A percentile compares a stretch with the other conserved stretches of the same genome.
These are phyloP conservation scores for Colletotrichum orbiculare DNA, from an alignment of 2,329 filamentous ascomycete species.

Conservation along the genomic window DNA sequence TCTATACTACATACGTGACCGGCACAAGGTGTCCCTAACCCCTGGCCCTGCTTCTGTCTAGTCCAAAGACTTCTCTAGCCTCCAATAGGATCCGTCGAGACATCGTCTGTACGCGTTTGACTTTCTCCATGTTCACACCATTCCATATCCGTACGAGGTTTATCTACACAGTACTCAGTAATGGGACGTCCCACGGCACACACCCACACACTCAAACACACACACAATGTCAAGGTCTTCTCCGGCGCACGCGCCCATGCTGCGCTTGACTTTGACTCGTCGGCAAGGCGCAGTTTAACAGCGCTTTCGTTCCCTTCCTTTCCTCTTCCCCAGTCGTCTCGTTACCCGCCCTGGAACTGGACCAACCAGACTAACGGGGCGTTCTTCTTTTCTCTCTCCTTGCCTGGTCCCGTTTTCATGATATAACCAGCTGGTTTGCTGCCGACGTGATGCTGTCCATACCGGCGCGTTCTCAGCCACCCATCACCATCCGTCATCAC, in stretches of 20 bases:
- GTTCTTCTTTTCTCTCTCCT: conserved; percentile 19
- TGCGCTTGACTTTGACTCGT: conserved; percentile 19
- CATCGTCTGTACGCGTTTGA: conserved; percentile 21
- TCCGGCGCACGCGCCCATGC: conserved; percentile 29
- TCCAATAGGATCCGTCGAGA: conserved; percentile 16
- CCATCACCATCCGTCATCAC: not conserved
- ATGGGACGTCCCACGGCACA: too few species aligned
- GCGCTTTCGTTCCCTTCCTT: not conserved
- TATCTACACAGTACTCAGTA: too few species aligned
- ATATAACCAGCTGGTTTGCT: conserved; percentile 26
- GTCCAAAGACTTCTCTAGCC: not conserved
- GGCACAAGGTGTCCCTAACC: not conserved
- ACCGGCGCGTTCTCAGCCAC: not conserved
- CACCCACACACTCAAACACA: not conserved
- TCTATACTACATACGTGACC: too few species aligned
- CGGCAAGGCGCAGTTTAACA: conserved; percentile 29
- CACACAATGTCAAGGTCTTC: not conserved
- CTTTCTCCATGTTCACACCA: conserved; percentile 13
- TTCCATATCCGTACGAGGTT: conserved; percentile 15
- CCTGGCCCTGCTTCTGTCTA: conserved; percentile 3
- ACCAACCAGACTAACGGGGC: conserved; percentile 20
- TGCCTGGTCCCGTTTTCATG: conserved; percentile 2
- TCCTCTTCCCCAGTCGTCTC: conserved; percentile 1
- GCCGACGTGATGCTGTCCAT: not conserved
- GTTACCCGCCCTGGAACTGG: conserved; percentile 11